Percentiles rank a stretch among this genome's conserved stretches.
phyloP scores from a whole-genome alignment of 495 filamentous ascomycete genomes.

The Neurospora sp. region DNA sequence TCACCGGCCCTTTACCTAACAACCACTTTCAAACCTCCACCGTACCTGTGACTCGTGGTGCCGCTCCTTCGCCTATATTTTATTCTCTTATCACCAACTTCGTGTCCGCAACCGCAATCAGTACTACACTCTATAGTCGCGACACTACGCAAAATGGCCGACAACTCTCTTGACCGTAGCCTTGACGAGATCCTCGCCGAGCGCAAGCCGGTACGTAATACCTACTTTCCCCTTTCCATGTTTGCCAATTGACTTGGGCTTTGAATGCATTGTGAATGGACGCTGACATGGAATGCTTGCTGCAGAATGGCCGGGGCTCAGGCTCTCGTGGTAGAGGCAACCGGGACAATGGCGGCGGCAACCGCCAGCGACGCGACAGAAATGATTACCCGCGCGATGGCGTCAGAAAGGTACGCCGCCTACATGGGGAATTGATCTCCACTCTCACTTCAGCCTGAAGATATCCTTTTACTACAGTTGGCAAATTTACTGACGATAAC shows the following conservation, averaged over 20 bases:
- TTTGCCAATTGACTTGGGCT: not conserved
- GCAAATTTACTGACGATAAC: not conserved
- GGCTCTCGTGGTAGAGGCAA: conserved; percentile 10
- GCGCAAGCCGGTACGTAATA: conserved; percentile 47
- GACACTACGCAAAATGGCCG: not conserved
- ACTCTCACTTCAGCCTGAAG: not conserved
- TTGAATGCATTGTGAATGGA: not conserved
- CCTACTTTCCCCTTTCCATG: not conserved
- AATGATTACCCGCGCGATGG: conserved; percentile 60
- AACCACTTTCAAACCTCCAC: not conserved
- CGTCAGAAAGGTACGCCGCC: conserved; percentile 62
- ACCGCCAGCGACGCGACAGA: conserved; percentile 47
- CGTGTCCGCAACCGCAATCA: not conserved
- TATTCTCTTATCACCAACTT: not conserved
- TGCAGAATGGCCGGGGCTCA: conserved; percentile 12
- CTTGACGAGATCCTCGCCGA: conserved; percentile 80
- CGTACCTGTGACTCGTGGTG: not conserved
- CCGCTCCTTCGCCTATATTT: not conserved
- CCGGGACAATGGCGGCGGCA: conserved; percentile 23
- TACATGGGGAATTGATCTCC: not conserved
- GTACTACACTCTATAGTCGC: not conserved
- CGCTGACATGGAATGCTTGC: conserved; percentile 2
- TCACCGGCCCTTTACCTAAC: not conserved
- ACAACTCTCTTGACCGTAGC: conserved; percentile 54
- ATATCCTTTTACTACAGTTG: not conserved